Conservation (phyloP, 345 rosid genomes). For the Odontarrhena argentea region DNA sequence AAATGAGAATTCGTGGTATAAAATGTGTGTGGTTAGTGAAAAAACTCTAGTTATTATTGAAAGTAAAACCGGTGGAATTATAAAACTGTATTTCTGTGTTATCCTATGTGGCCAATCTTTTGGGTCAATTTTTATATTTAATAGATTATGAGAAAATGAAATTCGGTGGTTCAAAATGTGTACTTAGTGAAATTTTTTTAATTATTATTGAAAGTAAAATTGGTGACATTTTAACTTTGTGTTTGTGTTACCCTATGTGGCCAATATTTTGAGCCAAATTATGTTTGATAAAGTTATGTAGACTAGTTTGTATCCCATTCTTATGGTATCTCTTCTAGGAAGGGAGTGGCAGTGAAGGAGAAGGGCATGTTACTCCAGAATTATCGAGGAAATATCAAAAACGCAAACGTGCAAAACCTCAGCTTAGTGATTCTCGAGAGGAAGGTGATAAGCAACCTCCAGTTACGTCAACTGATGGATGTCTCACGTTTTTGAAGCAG, state of each 20-base stretch:
- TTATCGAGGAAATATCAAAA: slow-evolving; percentile 53
- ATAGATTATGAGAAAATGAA: slow-evolving; percentile 14
- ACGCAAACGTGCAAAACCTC: slow-evolving; percentile 61
- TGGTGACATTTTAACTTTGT: background rate
- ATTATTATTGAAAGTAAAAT: slow-evolving; percentile 6
- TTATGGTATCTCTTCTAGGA: slow-evolving; percentile 53
- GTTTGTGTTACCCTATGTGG: slow-evolving; percentile 21
- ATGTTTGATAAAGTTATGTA: slow-evolving; percentile 22
- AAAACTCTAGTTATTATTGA: slow-evolving; percentile 11
- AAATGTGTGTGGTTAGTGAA: slow-evolving; percentile 26
- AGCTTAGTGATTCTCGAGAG: slow-evolving; percentile 54
- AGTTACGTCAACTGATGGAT: slow-evolving; percentile 61
- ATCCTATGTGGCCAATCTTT: slow-evolving; percentile 19
- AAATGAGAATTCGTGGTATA: slow-evolving; percentile 10
- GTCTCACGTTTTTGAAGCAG: slow-evolving; percentile 75
- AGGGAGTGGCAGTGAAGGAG: slow-evolving; percentile 80
- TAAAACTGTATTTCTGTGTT: slow-evolving; percentile 9
- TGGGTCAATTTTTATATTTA: slow-evolving; percentile 23
- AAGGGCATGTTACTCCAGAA: slow-evolving; percentile 57
- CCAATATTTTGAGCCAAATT: slow-evolving; percentile 14
- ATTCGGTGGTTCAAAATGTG: slow-evolving; percentile 24
- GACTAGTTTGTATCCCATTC: slow-evolving; percentile 27
- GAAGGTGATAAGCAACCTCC: slow-evolving; percentile 46
- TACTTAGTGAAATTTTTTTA: slow-evolving; percentile 7
- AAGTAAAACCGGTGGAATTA: background rate